Evolutionary conservation across 2,329 filamentous ascomycete genomes (phyloP), one percentile per base, ranked within the genome.

Genomic region (Penicillium sp.): DNA sequence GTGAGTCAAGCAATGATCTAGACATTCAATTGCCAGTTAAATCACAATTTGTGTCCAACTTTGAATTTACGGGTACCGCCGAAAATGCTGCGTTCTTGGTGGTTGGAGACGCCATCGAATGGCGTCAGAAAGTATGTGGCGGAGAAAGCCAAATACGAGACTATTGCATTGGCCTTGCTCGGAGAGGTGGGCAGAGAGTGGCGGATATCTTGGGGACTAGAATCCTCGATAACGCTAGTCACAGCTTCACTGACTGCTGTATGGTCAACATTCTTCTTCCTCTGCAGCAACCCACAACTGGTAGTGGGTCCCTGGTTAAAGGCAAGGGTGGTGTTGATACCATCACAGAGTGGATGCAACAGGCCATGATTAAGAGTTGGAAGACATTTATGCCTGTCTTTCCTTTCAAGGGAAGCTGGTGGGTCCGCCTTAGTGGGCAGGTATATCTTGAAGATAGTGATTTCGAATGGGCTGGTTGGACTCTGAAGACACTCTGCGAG

Each of bases 401-500:
- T 50, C 73, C 83, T 9, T 85, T 90, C 61, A 78, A 74, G 0
- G 83, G 81, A 0, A 76, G 79, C 16, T 86, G 85, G 72, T 95
- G 88, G 88, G 78, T 82, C 0, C 78, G 92, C 55, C 68, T 93
- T 43, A 91, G 88, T 65, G 89, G 84, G 19, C 91, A 95, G 77
- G 83, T 95, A 0, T 96, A 93, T 70, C 76, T 96, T 10, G 89
- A 89, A 25, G 66, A 87, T 61, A 79, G 80, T 4, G 91, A 96
- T 71, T 95, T 92, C 69, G 83, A 87, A 68, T 89, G 83, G 82
- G 84, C 62, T 1, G 62, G 60, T 2, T 55, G 55, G 51, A 77
- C 80, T 7, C 72, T 93, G 65, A 81, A 83, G 69, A 72, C 77
- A 45, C 64, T 88, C 1, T 85, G 82, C 64, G 75, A 77, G 53